Evolutionary conservation across 345 rosid genomes (phyloP).

Genomic region (Erucastrum elatum): DNA sequence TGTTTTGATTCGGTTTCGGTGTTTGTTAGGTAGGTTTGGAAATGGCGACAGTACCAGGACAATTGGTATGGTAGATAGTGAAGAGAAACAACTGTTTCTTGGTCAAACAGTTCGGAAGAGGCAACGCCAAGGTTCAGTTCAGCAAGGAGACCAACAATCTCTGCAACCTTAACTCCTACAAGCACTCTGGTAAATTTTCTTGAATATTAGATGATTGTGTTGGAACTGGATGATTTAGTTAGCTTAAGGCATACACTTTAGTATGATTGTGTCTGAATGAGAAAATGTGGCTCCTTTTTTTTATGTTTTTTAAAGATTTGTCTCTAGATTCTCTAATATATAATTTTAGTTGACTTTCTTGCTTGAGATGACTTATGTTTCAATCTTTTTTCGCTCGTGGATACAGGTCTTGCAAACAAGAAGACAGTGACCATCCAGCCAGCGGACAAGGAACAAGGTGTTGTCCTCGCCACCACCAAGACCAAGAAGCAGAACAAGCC

Average conservation of each 20-base stretch:
- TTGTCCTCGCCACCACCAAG: constrained; percentile 75
- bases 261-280: too few species aligned
- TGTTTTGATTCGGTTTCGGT: constrained; percentile 4
- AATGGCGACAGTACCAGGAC: constrained; percentile 79
- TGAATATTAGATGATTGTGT: too few species aligned
- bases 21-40: constrained; percentile 10
- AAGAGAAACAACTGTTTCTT: constrained; percentile 72
- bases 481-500: constrained; percentile 68
- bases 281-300: too few species aligned
- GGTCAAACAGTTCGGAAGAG: constrained; percentile 74
- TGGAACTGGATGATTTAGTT: too few species aligned
- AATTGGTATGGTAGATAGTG: constrained; percentile 76
- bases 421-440: constrained; percentile 65
- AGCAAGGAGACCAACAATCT: constrained; percentile 80
- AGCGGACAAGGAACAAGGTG: constrained; percentile 61
- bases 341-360: too few species aligned
- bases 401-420: constrained; percentile 2
- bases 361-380: too few species aligned
- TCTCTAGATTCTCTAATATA: too few species aligned
- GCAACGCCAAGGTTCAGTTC: constrained; percentile 56
- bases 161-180: constrained; percentile 72
- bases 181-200: constrained; percentile 56
- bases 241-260: too few species aligned
- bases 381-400: too few species aligned
- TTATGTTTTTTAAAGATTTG: too few species aligned